Conservation (phyloP, 129 eudicot genomes). For the Centrapalus pauciflorus region DNA sequence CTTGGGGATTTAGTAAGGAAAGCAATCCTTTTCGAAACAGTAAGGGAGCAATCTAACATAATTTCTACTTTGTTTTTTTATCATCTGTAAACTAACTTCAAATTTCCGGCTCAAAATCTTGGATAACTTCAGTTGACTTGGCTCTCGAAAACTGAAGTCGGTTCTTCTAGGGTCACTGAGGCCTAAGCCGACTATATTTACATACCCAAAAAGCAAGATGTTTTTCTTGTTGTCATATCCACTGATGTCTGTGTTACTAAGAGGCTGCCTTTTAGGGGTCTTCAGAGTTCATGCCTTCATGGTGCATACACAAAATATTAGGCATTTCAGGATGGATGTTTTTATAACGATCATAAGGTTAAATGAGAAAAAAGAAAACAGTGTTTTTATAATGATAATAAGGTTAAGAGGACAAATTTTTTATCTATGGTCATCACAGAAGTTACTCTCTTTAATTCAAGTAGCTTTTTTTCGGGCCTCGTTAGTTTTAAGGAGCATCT, state of each 20-base stretch:
- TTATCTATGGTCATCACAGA: too few species aligned
- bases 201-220: conserved; percentile 36
- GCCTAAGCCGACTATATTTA: conserved; percentile 31
- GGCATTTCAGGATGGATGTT: background rate
- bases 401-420: too few species aligned
- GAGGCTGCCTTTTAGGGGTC: background rate
- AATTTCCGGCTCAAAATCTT: conserved; percentile 12
- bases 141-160: conserved; percentile 47
- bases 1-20: conserved; percentile 39
- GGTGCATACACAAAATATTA: background rate
- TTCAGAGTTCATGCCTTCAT: background rate
- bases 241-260: background rate
- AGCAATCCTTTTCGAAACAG: conserved; percentile 28
- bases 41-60: conserved; percentile 17
- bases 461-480: too few species aligned
- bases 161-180: conserved; percentile 35
- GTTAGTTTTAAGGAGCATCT: too few species aligned
- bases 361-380: too few species aligned
- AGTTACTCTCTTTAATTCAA: too few species aligned
- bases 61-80: background rate
- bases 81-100: conserved; percentile 9
- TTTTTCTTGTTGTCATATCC: conserved; percentile 18
- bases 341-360: background rate
- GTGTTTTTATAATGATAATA: background rate
- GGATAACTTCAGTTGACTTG: conserved; percentile 29